Percentiles rank a stretch among this genome's conserved stretches.
Evolutionary conservation across 805 yeast species (phyloP).

Genomic region (Cyberlindnera suaveolens): DNA sequence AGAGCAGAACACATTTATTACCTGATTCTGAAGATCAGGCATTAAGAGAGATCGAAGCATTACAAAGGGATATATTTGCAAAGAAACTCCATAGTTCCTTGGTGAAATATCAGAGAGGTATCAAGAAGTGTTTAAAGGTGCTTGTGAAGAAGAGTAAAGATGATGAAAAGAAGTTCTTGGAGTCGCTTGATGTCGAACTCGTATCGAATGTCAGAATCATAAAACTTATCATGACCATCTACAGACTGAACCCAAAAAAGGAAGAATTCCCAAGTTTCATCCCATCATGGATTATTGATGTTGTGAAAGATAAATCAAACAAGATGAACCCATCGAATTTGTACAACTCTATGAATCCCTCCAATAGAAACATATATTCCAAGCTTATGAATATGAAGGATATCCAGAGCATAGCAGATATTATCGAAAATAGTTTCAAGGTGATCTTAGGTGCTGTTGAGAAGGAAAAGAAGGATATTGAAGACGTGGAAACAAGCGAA

Average conservation of each 20-base stretch:
- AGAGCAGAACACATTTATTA: constrained; percentile 35
- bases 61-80: constrained; percentile 39
- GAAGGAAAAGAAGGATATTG: constrained; percentile 18
- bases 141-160: constrained; percentile 8
- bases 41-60: constrained; percentile 33
- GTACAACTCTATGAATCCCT: constrained; percentile 32
- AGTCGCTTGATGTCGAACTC: constrained; percentile 20
- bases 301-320: constrained; percentile 25
- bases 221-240: constrained; percentile 13
- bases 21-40: constrained; percentile 38
- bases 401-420: constrained; percentile 39
- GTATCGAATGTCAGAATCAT: constrained; percentile 19
- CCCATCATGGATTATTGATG: constrained; percentile 20
- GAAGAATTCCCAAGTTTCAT: constrained; percentile 14
- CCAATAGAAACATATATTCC: constrained; percentile 26
- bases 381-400: constrained; percentile 40
- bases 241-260: constrained; percentile 11
- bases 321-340: constrained; percentile 39
- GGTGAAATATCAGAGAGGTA: constrained; percentile 34
- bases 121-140: constrained; percentile 24
- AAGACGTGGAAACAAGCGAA: constrained; percentile 9
- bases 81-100: constrained; percentile 44
- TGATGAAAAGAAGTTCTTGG: constrained; percentile 14
- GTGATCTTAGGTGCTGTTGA: constrained; percentile 26
- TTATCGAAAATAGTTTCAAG: constrained; percentile 34